Conservation (phyloP, 202 grass and related monocot species). For the Schoenoplectus triqueter region DNA sequence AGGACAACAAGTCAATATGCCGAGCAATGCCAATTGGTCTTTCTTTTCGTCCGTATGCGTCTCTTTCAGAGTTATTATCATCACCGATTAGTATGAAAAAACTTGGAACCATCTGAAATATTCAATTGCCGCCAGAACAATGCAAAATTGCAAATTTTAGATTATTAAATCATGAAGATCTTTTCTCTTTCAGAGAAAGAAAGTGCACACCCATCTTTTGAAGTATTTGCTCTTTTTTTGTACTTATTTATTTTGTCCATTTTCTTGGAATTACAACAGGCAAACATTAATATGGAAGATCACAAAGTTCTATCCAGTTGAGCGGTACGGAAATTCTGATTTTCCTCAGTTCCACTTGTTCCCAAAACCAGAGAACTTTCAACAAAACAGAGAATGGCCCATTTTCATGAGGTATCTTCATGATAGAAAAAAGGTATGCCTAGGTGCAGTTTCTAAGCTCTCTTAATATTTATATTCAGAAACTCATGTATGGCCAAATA, state of each 20-base stretch:
- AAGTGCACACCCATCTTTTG: not conserved
- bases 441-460: conserved; percentile 4
- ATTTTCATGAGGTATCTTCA: conserved; percentile 56
- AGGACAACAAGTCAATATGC: conserved; percentile 33
- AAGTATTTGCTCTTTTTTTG: conserved; percentile 8
- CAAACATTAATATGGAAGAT: conserved; percentile 51
- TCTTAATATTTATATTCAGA: conserved; percentile 19
- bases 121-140: not conserved
- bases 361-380: conserved; percentile 55
- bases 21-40: not conserved
- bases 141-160: conserved; percentile 12
- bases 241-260: conserved; percentile 20
- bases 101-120: not conserved
- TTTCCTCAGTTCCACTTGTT: conserved; percentile 53
- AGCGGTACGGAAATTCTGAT: conserved; percentile 33
- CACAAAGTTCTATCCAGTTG: conserved; percentile 46
- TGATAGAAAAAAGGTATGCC: conserved; percentile 51
- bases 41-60: conserved; percentile 19
- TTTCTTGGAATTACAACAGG: conserved; percentile 38
- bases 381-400: conserved; percentile 58
- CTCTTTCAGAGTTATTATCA: conserved; percentile 7
- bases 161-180: conserved; percentile 16
- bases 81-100: not conserved
- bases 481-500: conserved; percentile 20
- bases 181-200: conserved; percentile 22